phyloP scores from a whole-genome alignment of 140 eudicot genomes.

The Bidens hawaiensis region DNA sequence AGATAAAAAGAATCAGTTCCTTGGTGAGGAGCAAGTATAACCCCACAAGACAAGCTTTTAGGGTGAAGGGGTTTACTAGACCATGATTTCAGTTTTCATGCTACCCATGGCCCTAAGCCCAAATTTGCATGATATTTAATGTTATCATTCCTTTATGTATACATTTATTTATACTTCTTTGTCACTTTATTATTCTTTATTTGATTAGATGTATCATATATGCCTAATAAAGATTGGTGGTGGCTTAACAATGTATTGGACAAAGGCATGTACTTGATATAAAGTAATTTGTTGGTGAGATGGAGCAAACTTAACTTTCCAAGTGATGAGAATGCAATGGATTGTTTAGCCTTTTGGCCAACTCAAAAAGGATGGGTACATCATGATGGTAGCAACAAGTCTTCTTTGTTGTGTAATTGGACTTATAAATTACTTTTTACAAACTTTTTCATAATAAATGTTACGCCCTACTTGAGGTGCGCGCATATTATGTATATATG shows the following conservation, averaged over 20 bases:
- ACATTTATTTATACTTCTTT: slow-evolving; percentile 5
- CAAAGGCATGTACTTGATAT: slow-evolving; percentile 18
- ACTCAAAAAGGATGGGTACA: slow-evolving; percentile 27
- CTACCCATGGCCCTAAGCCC: slow-evolving; percentile 34
- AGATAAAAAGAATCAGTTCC: slow-evolving; percentile 30
- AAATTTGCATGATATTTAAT: slow-evolving; percentile 1
- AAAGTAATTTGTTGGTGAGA: slow-evolving; percentile 26
- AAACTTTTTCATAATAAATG: too few species aligned
- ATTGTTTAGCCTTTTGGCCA: slow-evolving; percentile 28
- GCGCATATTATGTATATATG: too few species aligned
- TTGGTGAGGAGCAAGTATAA: slow-evolving; percentile 29
- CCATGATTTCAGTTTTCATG: slow-evolving; percentile 35
- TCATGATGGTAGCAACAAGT: slow-evolving; percentile 32
- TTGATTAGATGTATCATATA: background rate
- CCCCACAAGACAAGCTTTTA: slow-evolving; percentile 25
- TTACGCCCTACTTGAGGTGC: too few species aligned
- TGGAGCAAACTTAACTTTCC: slow-evolving; percentile 26
- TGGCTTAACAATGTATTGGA: background rate
- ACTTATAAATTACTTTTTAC: background rate
- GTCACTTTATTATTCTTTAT: background rate
- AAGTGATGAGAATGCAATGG: slow-evolving; percentile 16
- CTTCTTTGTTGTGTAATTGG: slow-evolving; percentile 18
- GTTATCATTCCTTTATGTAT: slow-evolving; percentile 8
- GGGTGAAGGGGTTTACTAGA: background rate
- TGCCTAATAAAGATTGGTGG: background rate